Evolutionary conservation across 768 basidiomycete genomes (phyloP), one percentile per base, ranked within the genome.

Genomic region (Candolleomyces aberdarensis): DNA sequence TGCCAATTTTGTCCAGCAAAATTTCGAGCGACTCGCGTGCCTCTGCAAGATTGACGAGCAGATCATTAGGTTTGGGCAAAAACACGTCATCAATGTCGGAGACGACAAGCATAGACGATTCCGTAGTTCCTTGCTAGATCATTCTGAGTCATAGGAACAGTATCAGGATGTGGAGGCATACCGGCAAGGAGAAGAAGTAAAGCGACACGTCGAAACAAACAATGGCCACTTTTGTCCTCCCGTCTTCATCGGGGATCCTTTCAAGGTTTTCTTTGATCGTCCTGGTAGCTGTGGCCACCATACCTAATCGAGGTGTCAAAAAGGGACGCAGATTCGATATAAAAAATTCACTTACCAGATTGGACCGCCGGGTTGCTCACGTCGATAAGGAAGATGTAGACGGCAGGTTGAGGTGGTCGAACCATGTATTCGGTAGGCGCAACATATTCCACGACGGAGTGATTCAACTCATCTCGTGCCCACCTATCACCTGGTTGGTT

Each of bases 341-440:
- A 26, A n/a, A 14, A 13, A 22, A 39, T 17, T 66, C 82, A 61
- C 26, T 26, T 64, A 91, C 91, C 92, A 48, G 92, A 92, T 75
- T 94, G 91, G 48, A 99, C 84, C 32, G 96, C 96, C 43, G 87
- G 73, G 69, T 96, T 92, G 70, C 93, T 94, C 65, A 98, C 95
- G 70, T 99, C 97, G 75, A 99, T 92, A 71, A 98, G 84, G 82
- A 98, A 97, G 59, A 96, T 84, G 74, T 96, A 98, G 56, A 97
- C 94, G 17, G 96, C 94, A 5, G 97, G 94, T 73, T 98, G 97
- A 56, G 97, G 97, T 5, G 97, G 90, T 64, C 97, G 91, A 70
- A 96, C 96, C 97, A 98, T 98, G 75, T 99, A 99, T 76, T 99
- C 97, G 0, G 95, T 96, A 6, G 97, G 96, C 0, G 97, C 97